Conservation (phyloP, 2,329 filamentous ascomycete species). For the Calonectria crousiana region DNA sequence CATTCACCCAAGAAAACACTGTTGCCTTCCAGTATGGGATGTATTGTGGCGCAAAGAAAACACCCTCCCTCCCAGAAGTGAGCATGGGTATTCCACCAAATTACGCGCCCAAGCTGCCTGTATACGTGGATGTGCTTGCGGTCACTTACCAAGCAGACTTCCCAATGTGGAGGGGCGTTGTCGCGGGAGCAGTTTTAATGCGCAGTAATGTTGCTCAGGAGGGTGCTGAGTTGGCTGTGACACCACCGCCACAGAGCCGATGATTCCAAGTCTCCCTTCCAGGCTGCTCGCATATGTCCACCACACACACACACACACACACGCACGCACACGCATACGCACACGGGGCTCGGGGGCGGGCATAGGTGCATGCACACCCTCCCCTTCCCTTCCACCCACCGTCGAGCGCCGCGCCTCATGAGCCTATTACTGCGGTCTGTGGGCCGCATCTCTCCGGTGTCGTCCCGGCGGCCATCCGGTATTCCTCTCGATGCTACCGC, state of each 20-base stretch:
- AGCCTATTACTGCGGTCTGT: conserved; percentile 19
- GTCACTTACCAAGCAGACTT: background rate
- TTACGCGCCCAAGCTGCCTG: background rate
- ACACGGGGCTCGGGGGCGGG: background rate
- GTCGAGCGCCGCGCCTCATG: conserved; percentile 21
- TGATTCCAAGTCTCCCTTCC: conserved; percentile 24
- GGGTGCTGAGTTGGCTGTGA: conserved; percentile 44
- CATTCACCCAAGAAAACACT: background rate
- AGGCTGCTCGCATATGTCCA: conserved; percentile 23
- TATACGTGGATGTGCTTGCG: background rate
- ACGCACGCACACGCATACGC: conserved; percentile 8
- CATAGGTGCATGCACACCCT: background rate
- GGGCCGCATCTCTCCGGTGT: conserved; percentile 19
- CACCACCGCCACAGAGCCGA: conserved; percentile 31
- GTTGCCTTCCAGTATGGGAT: background rate
- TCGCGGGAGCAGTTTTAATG: background rate
- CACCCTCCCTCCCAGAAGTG: background rate
- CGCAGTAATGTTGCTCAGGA: conserved; percentile 16
- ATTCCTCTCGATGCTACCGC: conserved; percentile 6
- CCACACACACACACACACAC: conserved; percentile 20
- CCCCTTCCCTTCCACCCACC: conserved; percentile 7
- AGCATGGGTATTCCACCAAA: background rate
- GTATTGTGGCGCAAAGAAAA: conserved; percentile 8
- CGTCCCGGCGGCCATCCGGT: conserved; percentile 8
- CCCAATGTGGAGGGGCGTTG: background rate